Percentiles rank a stretch among this genome's conserved stretches.
phyloP scores from a whole-genome alignment of 306 rosid species.

The Argentina anserina region DNA sequence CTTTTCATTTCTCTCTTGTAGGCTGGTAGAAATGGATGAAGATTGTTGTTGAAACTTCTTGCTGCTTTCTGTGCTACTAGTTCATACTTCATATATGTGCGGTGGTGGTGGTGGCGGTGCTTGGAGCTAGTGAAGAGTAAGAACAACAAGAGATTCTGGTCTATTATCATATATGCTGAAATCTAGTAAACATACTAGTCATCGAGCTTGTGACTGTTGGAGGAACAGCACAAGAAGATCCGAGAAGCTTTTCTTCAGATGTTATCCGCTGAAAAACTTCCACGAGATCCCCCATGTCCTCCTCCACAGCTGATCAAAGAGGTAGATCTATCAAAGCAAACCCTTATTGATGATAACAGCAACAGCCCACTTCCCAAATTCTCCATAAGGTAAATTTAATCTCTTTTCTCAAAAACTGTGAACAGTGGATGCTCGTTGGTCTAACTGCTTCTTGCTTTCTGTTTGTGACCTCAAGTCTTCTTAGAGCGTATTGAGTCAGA shows the following conservation, averaged over 20 bases:
- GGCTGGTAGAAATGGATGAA: conserved; percentile 30
- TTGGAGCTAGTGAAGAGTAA: conserved; percentile 12
- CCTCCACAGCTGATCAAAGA: conserved; percentile 33
- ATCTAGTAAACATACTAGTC: conserved; percentile 41
- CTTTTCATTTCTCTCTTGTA: conserved; percentile 23
- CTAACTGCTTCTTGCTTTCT: conserved; percentile 11
- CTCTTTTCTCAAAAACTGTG: background rate
- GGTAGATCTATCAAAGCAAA: conserved; percentile 38
- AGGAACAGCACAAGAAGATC: conserved; percentile 43
- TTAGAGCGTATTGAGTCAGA: conserved; percentile 31
- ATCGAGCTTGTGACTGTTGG: conserved; percentile 44
- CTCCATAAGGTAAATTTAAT: conserved; percentile 46
- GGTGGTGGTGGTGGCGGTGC: conserved; percentile 23
- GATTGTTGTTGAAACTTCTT: conserved; percentile 22
- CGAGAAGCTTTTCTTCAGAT: conserved; percentile 59
- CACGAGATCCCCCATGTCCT: conserved; percentile 48
- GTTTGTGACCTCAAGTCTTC: conserved; percentile 20
- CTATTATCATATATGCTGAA: conserved; percentile 48
- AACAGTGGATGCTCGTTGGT: conserved; percentile 4
- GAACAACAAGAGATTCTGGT: conserved; percentile 16
- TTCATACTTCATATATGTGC: conserved; percentile 1
- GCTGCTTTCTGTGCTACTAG: conserved; percentile 11
- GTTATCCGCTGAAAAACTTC: conserved; percentile 60
- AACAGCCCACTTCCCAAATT: conserved; percentile 34
- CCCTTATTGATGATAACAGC: conserved; percentile 19